These are phyloP conservation scores for Kodamaea restingae DNA, from an alignment of 805 yeast genomes.

Conservation along the genomic window DNA sequence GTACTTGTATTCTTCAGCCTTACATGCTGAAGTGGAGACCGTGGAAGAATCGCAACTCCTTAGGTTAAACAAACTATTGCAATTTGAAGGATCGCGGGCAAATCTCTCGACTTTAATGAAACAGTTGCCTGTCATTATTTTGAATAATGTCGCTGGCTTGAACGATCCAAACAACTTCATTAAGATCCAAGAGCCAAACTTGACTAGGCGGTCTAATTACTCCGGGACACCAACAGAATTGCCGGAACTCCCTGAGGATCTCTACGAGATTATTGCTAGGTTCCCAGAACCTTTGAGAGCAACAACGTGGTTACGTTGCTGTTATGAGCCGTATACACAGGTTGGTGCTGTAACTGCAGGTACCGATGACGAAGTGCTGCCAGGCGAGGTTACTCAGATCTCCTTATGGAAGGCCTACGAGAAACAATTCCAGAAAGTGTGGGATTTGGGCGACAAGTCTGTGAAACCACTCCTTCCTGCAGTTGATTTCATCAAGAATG, in stretches of 20 bases:
- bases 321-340: constrained; percentile 63
- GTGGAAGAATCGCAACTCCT: constrained; percentile 30
- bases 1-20: constrained; percentile 61
- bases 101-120: constrained; percentile 52
- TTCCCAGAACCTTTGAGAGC: constrained; percentile 87
- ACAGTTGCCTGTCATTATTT: constrained; percentile 57
- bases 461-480: constrained; percentile 68
- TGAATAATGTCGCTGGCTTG: constrained; percentile 29
- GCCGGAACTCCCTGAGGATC: constrained; percentile 53
- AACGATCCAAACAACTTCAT: constrained; percentile 17
- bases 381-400: constrained; percentile 89
- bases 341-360: background rate
- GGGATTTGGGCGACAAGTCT: constrained; percentile 34
- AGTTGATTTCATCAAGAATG: constrained; percentile 94
- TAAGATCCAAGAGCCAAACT: constrained; percentile 19
- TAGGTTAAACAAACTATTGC: constrained; percentile 48
- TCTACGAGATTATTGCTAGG: constrained; percentile 56
- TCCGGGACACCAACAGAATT: constrained; percentile 57
- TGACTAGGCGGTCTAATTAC: constrained; percentile 49
- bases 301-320: constrained; percentile 89
- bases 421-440: constrained; percentile 67
- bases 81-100: constrained; percentile 43
- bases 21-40: constrained; percentile 27
- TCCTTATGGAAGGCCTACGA: constrained; percentile 96
- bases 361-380: constrained; percentile 19